phyloP scores from a whole-genome alignment of 352 stramenopile genomes.

The Phytopythium litorale region DNA sequence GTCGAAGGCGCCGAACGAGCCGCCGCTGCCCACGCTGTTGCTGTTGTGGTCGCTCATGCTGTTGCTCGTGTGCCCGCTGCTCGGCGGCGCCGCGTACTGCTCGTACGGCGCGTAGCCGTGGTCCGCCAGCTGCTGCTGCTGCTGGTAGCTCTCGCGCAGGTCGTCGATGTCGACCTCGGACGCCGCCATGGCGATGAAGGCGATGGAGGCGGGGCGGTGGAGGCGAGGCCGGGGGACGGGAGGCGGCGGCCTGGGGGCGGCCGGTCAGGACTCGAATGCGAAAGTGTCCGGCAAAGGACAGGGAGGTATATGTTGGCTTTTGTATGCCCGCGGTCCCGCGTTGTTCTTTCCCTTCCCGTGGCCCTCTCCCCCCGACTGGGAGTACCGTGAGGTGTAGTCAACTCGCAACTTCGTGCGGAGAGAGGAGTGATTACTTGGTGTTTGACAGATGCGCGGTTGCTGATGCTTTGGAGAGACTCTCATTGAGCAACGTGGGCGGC shows the following conservation, averaged over 20 bases:
- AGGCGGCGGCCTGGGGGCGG: too few relatives aligned
- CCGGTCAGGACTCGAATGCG: too few relatives aligned
- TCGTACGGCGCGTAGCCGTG: slow-evolving; percentile 6
- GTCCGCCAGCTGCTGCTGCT: slow-evolving; percentile 4
- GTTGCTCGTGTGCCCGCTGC: slow-evolving; percentile 7
- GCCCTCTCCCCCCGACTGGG: too few relatives aligned
- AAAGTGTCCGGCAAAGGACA: too few relatives aligned
- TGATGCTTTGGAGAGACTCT: not conserved
- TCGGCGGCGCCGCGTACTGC: slow-evolving; percentile 12
- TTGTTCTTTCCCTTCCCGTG: too few relatives aligned
- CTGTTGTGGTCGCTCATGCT: slow-evolving; percentile 19
- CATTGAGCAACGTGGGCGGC: not conserved
- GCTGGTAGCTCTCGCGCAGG: slow-evolving; percentile 16
- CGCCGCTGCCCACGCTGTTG: slow-evolving; percentile 19
- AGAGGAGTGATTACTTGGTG: too few relatives aligned
- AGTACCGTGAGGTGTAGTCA: too few relatives aligned
- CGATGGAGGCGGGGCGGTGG: not conserved
- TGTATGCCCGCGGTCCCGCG: too few relatives aligned
- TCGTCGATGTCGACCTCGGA: slow-evolving; percentile 40
- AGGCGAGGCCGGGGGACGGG: not conserved
- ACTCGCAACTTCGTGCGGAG: too few relatives aligned
- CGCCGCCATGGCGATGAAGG: slow-evolving; percentile 18
- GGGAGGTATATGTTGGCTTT: too few relatives aligned
- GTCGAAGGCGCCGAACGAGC: slow-evolving; percentile 20
- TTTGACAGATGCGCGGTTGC: not conserved